Base-by-base conservation (phyloP, 805 yeast species). In the Saccharomyces mikatae region DNA sequence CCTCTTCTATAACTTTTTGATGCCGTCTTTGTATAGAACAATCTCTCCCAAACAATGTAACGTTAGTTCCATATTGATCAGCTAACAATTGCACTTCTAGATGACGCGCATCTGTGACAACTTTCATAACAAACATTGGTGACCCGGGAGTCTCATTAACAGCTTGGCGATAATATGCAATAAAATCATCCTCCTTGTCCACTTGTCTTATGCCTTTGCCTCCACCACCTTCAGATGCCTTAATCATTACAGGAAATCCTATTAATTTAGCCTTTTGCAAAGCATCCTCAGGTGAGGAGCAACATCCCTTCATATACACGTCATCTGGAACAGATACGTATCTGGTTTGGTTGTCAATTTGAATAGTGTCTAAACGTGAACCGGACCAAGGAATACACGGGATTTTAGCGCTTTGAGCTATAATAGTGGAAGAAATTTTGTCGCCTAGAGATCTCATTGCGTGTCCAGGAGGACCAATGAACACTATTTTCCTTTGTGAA, bases 331-430 rank as follows among this genome's bases (percentile, higher is more conserved):
- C 99, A 48, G 96, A 88, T 36, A 94, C 99, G 57, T 94, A 77
- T 56, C 86, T 84, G 44, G 94, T 82, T 32, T 72, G 66, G 41
- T 73, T 64, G 70, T 94, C 96, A 52, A 89, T 71, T 29, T 71
- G 67, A 55, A 94, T 99, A 56, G 86, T 77, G 58, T 85, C 88
- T 52, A 94, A 96, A 62, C 98, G 98, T 26, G 98, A 88, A 71
- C 99, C 99, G 11, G 97, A 90, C 99, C 99, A 94, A 56, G 99
- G 98, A 62, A 94, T 94, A 79, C 98, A 92, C 47, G 99, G 99
- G 46, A 94, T 98, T 46, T 87, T 75, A 22, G 99, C 99, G 69
- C 92, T 98, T 77, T 94, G 99, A 22, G 99, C 99, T 54, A 94
- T 99, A 68, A 94, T 94, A 9, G 99, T 94, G 53, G 97, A 89